Percentiles rank a stretch among this genome's conserved stretches.
These are phyloP conservation scores for Scheffersomyces amazonensis DNA, from an alignment of 805 yeast genomes.

Conservation along the genomic window DNA sequence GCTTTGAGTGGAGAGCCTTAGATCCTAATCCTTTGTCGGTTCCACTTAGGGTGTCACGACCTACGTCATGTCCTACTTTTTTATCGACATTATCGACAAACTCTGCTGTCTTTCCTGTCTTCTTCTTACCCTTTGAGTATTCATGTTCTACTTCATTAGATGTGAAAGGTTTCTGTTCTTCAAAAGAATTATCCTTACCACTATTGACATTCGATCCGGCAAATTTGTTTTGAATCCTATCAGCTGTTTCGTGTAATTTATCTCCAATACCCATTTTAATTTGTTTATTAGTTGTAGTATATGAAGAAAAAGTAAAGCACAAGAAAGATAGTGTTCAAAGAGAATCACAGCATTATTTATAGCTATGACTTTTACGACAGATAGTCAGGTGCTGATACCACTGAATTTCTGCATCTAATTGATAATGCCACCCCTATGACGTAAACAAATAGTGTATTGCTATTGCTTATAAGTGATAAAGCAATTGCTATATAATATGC, in stretches of 20 bases:
- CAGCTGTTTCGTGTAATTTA: neutral
- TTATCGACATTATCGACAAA: slow-evolving; percentile 11
- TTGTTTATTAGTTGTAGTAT: neutral
- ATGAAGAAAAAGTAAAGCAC: no score
- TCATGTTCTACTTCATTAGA: neutral
- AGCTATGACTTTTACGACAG: no score
- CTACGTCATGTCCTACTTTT: slow-evolving; percentile 14
- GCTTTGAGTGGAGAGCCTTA: neutral
- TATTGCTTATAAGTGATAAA: no score
- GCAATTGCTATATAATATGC: no score
- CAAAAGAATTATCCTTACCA: neutral
- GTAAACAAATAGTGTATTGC: no score
- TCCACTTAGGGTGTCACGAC: slow-evolving; percentile 12
- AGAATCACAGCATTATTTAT: no score
- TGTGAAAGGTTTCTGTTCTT: neutral
- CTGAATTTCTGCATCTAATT: no score
- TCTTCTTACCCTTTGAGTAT: neutral
- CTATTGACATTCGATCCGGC: neutral
- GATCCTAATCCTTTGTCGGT: neutral
- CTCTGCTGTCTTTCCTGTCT: neutral
- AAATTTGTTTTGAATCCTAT: neutral
- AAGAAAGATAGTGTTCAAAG: no score
- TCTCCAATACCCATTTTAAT: neutral
- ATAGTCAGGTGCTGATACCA: no score
- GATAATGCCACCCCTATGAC: no score